These are phyloP conservation scores for Teunomyces panamensis DNA, from an alignment of 805 yeast genomes.

Conservation along the genomic window DNA sequence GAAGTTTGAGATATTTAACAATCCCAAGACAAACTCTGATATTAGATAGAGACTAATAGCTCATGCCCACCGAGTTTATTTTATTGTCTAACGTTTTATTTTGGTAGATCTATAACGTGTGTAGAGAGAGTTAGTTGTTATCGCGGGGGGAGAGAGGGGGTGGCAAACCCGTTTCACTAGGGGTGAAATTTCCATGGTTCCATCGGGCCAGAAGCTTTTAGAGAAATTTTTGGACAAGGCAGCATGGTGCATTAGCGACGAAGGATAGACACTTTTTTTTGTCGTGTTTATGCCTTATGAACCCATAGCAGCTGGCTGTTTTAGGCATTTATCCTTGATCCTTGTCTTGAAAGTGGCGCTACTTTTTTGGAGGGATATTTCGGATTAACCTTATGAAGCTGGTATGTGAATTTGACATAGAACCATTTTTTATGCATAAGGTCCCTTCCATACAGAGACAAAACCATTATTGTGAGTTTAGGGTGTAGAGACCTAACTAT, in stretches of 20 bases:
- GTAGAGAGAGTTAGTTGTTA: not conserved
- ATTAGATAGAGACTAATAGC: no score
- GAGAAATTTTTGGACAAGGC: not conserved
- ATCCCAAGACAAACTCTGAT: not conserved
- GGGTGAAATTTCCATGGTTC: not conserved
- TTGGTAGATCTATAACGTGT: slow-evolving; percentile 1
- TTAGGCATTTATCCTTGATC: not conserved
- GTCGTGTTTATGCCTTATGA: not conserved
- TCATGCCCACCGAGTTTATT: not conserved
- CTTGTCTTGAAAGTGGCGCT: not conserved
- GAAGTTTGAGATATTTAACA: not conserved
- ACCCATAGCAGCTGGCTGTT: not conserved
- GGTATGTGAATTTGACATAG: not conserved
- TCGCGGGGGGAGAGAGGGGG: not conserved
- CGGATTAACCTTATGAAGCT: not conserved
- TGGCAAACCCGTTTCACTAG: not conserved
- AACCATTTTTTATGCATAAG: not conserved
- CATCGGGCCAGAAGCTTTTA: not conserved
- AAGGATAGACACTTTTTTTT: not conserved
- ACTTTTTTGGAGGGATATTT: not conserved
- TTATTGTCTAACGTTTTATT: slow-evolving; percentile 3
- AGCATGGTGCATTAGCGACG: not conserved
- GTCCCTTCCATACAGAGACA: not conserved
- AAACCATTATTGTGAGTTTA: not conserved
- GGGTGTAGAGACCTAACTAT: no score